Evolutionary conservation across 2,329 filamentous ascomycete genomes (phyloP).

Genomic region (Pleochaeta shiraiana): DNA sequence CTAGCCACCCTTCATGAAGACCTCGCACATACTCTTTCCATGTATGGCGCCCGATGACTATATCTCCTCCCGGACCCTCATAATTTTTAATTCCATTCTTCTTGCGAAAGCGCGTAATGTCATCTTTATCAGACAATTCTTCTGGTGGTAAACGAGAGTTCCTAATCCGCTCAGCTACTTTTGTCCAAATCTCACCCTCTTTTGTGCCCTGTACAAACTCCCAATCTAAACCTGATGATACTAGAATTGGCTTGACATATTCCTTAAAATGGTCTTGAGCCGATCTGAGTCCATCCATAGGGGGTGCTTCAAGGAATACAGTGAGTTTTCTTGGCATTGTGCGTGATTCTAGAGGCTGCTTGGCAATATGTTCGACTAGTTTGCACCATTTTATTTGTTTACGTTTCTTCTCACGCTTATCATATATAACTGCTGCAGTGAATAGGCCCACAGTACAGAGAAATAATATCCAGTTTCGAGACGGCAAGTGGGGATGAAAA

Average conservation of each 20-base stretch:
- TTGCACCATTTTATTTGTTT: slow-evolving; percentile 73
- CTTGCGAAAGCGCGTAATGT: slow-evolving; percentile 39
- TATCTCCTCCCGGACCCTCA: slow-evolving; percentile 55
- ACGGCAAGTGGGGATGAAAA: slow-evolving; percentile 66
- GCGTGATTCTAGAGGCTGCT: slow-evolving; percentile 48
- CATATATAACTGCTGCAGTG: slow-evolving; percentile 67
- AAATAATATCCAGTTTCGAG: slow-evolving; percentile 97
- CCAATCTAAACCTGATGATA: slow-evolving; percentile 82
- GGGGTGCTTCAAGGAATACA: slow-evolving; percentile 67
- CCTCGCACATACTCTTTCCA: slow-evolving; percentile 97
- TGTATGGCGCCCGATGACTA: slow-evolving; percentile 74
- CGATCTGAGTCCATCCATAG: slow-evolving; percentile 59
- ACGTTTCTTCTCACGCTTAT: slow-evolving; percentile 72
- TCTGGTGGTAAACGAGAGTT: slow-evolving; percentile 31
- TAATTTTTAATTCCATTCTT: slow-evolving; percentile 48
- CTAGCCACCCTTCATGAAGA: slow-evolving; percentile 89
- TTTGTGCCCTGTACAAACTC: slow-evolving; percentile 82
- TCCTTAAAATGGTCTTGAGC: slow-evolving; percentile 94
- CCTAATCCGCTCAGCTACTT: slow-evolving; percentile 68
- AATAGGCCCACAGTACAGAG: slow-evolving; percentile 58
- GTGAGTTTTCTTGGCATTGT: slow-evolving; percentile 67
- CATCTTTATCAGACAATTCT: slow-evolving; percentile 24
- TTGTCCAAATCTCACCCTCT: slow-evolving; percentile 81
- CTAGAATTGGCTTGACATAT: slow-evolving; percentile 83
- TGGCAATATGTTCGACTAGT: slow-evolving; percentile 63